Evolutionary conservation across 129 eudicot species (phyloP).

Genomic region (Saussurea involucrata): DNA sequence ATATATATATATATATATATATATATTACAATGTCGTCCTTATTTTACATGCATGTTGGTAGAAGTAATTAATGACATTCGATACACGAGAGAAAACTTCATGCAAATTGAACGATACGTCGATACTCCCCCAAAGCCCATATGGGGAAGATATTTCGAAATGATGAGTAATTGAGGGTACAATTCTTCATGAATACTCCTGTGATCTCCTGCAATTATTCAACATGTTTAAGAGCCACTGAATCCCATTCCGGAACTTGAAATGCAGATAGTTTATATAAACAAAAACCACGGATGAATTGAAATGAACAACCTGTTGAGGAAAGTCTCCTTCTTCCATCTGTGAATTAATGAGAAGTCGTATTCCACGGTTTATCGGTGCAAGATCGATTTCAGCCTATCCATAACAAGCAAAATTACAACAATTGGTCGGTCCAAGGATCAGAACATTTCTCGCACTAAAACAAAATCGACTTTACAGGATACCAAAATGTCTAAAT

Average conservation of each 20-base stretch:
- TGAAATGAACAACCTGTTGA: slow-evolving; percentile 46
- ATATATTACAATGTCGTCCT: not conserved
- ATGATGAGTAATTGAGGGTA: slow-evolving; percentile 32
- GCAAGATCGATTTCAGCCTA: slow-evolving; percentile 41
- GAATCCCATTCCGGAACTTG: not conserved
- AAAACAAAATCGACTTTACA: not conserved
- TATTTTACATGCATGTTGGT: not conserved
- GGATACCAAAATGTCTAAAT: not conserved
- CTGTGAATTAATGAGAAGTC: slow-evolving; percentile 52
- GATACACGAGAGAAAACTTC: not conserved
- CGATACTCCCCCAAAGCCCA: slow-evolving; percentile 45
- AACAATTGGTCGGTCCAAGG: not conserved
- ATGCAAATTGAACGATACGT: slow-evolving; percentile 3
- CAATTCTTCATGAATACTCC: slow-evolving; percentile 36
- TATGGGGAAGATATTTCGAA: slow-evolving; percentile 33
- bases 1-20: too few species aligned
- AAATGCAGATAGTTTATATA: not conserved
- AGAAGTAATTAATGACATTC: not conserved
- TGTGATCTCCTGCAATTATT: slow-evolving; percentile 26
- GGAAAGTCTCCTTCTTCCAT: slow-evolving; percentile 68
- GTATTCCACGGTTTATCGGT: slow-evolving; percentile 44
- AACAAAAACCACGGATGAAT: not conserved
- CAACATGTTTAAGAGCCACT: not conserved
- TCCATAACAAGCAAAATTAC: not conserved
- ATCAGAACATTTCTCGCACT: not conserved